Percentiles rank a stretch among this genome's conserved stretches.
phyloP scores from a whole-genome alignment of 1,139 yeast species.

The Blastobotrys proliferans region DNA sequence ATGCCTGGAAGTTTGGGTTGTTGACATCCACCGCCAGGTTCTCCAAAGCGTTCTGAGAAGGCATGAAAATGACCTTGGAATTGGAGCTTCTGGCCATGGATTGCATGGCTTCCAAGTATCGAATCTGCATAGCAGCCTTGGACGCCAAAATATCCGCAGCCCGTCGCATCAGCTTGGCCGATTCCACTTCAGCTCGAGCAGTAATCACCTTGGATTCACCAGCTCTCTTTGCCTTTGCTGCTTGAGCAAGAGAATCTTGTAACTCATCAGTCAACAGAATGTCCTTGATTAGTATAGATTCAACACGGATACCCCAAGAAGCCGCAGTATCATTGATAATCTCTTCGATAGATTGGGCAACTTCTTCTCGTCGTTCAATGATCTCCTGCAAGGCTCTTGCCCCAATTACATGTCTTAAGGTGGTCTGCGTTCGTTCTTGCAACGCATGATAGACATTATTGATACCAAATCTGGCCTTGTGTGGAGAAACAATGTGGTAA shows the following conservation, averaged over 20 bases:
- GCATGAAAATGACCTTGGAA: slow-evolving; percentile 73
- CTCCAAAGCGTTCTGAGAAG: slow-evolving; percentile 44
- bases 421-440: slow-evolving; percentile 68
- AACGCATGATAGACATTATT: slow-evolving; percentile 55
- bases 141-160: slow-evolving; percentile 76
- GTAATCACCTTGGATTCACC: slow-evolving; percentile 76
- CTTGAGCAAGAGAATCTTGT: slow-evolving; percentile 62
- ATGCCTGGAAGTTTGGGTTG: slow-evolving; percentile 16
- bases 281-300: slow-evolving; percentile 67
- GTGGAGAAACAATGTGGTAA: slow-evolving; percentile 66
- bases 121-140: slow-evolving; percentile 74
- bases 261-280: slow-evolving; percentile 55
- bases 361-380: slow-evolving; percentile 70
- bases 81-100: slow-evolving; percentile 61
- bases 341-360: slow-evolving; percentile 61
- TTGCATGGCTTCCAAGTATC: slow-evolving; percentile 79
- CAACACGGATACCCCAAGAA: slow-evolving; percentile 72
- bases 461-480: slow-evolving; percentile 61
- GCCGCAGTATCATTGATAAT: slow-evolving; percentile 61
- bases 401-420: slow-evolving; percentile 71
- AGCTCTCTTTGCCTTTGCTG: slow-evolving; percentile 72
- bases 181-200: slow-evolving; percentile 73
- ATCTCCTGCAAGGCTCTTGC: slow-evolving; percentile 65
- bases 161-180: slow-evolving; percentile 72
- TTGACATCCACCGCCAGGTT: slow-evolving; percentile 24